Evolutionary conservation across 2,329 filamentous ascomycete genomes (phyloP), one percentile per base, ranked within the genome.

Genomic region (Claviceps purpurea): DNA sequence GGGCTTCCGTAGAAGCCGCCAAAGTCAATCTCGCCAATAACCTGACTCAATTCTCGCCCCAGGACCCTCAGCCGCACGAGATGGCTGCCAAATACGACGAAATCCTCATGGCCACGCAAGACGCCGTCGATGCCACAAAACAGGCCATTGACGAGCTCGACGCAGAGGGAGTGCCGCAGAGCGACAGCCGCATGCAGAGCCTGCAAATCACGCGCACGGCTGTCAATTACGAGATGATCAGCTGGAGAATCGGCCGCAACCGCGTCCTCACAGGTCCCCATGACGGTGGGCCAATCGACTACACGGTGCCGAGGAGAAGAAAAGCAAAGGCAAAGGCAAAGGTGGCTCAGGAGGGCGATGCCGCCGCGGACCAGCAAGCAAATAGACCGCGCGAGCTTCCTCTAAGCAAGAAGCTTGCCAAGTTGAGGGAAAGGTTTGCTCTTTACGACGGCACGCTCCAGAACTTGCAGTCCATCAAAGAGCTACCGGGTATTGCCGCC

Each of bases 171-270:
- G 80, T 95, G 14, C 79, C 87, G 22, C 87, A 89, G 64, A 83
- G 88, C 52, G 91, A 98, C 62, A 71, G 81, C 39, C 81, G 89
- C 53, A 89, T 98, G 82, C 93, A 98, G 69, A 84, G 89, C 60
- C 73, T 98, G 46, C 90, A 95, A 59, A 85, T 98, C 54, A 95
- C 90, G 3, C 85, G 87, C 55, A 94, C 94, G 0, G 89, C 91
- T 1, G 88, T 97, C 52, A 95, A 93, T 67, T 97, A 95, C 66
- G 87, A 88, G 58, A 81, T 96, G 68, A 85, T 98, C 52, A 90
- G 88, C 63, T 97, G 90, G 90, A 80, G 93, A 65, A 87, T 97
- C 57, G 91, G 91, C 26, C 84, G 93, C 47, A 97, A 98, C 67
- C 78, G 93, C 51, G 85, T 95, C 0, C 72, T 98, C 56, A 87